Percentiles rank a stretch among this genome's conserved stretches.
Evolutionary conservation across 1,284 basidiomycete species (phyloP).

Genomic region (Ustilago trichophora): DNA sequence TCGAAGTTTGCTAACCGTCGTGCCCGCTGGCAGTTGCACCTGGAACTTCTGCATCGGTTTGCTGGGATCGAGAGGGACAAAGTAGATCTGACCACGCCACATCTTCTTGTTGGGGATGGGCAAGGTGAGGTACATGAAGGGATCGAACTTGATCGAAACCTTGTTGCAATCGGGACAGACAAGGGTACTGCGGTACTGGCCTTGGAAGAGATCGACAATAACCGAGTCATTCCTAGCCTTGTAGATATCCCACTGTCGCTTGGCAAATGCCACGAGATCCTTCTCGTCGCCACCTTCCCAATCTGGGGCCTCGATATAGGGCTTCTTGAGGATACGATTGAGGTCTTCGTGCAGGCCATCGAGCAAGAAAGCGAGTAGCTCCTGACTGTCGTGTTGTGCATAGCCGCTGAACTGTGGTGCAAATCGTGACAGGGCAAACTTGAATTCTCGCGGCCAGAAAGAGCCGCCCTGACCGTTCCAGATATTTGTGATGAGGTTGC

Average conservation of each 20-base stretch:
- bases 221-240: slow-evolving; percentile 96
- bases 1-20: slow-evolving; percentile 50
- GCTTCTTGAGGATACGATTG: slow-evolving; percentile 85
- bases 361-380: slow-evolving; percentile 91
- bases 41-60: slow-evolving; percentile 48
- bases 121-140: slow-evolving; percentile 98
- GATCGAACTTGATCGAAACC: slow-evolving; percentile 98
- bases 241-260: slow-evolving; percentile 95
- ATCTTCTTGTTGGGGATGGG: slow-evolving; percentile 86
- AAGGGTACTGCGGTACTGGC: slow-evolving; percentile 92
- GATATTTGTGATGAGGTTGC: slow-evolving; percentile 80
- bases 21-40: slow-evolving; percentile 53
- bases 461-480: slow-evolving; percentile 72
- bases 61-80: slow-evolving; percentile 79
- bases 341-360: slow-evolving; percentile 97
- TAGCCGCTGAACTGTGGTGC: slow-evolving; percentile 88
- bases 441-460: slow-evolving; percentile 89
- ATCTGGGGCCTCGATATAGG: slow-evolving; percentile 96
- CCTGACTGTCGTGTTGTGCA: slow-evolving; percentile 97
- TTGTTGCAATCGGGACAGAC: slow-evolving; percentile 95
- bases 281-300: slow-evolving; percentile 88
- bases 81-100: slow-evolving; percentile 71
- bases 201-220: slow-evolving; percentile 98
- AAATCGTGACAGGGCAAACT: slow-evolving; percentile 83
- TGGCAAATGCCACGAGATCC: slow-evolving; percentile 84